phyloP scores from a whole-genome alignment of 331 rosid genomes.

The Phaseolus coccineus region DNA sequence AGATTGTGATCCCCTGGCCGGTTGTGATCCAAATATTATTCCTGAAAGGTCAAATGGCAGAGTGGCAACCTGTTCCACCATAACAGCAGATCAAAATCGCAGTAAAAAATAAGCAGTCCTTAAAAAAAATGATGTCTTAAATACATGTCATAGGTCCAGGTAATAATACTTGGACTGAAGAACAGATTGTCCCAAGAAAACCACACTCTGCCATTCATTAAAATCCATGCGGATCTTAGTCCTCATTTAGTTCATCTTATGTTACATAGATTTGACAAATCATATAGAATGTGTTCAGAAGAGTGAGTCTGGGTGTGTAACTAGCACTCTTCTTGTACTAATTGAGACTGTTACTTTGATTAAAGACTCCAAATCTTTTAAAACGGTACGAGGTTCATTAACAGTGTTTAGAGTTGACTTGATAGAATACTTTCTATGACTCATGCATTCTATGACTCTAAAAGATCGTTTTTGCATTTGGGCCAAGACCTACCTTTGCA shows the following conservation, averaged over 20 bases:
- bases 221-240: background rate
- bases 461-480: slow-evolving; percentile 1
- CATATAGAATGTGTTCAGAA: background rate
- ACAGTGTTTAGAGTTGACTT: background rate
- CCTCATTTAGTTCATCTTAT: background rate
- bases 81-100: slow-evolving; percentile 42
- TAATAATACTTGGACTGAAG: background rate
- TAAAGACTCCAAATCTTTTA: background rate
- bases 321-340: background rate
- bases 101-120: slow-evolving; percentile 26
- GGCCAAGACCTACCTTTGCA: background rate
- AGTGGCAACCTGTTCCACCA: slow-evolving; percentile 58
- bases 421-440: background rate
- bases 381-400: slow-evolving; percentile 16
- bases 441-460: background rate
- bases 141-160: slow-evolving; percentile 11
- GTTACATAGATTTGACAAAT: background rate
- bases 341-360: slow-evolving; percentile 15
- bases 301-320: background rate
- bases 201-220: background rate
- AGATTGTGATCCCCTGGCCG: slow-evolving; percentile 67
- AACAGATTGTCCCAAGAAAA: background rate
- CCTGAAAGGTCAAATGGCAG: slow-evolving; percentile 78
- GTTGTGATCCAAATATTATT: slow-evolving; percentile 72
- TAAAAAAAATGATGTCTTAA: background rate